Base-by-base conservation (phyloP, 257 asterid genomes). In the Lithospermum erythrorhizon region DNA sequence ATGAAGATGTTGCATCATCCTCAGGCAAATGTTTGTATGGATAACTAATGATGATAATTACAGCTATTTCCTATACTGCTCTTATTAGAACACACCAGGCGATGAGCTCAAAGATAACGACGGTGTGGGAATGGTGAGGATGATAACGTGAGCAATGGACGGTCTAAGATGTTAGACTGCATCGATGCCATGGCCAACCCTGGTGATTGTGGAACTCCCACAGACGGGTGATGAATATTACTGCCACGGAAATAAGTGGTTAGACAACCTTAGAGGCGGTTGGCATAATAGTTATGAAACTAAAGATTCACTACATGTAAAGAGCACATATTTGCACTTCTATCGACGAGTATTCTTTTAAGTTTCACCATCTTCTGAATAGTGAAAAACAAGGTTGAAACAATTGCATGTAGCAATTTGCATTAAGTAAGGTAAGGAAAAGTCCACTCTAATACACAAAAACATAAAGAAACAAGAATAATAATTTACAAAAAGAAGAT, bases 151-250 rank as follows among this genome's bases (percentile, higher is more conserved):
- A 85, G 78, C 61, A 85, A 69, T 19, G 95, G 87, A 41, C 75
- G 76, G 67, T 83, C 95, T 64, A 86, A 67, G 63, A 79, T 68
- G 74, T 75, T 84, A 59, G 86, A 45, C 72, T 82, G 93, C 73
- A 81, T 56, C 4, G 89, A 79, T 22, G 83, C 58, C 81, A 83
- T 76, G 66, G 77, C 72, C 65, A 78, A 87, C 49, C 90, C 90
- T 32, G 94, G 63, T n/a, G 95, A 74, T 30, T 83, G 95, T 21
- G 86, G 80, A 63, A 75, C 94, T 66, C 87, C 86, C 30, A 65
- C 75, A 41, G 88, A 64, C 56, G 93, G 29, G 64, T 75, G 84
- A 49, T 82, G 81, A 51, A 70, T 76, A 52, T 93, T 67, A 68
- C 97, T 87, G 90, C 70, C 71, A 72, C 17, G 47, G 13, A 63